A percentile compares a stretch with the other conserved stretches of the same genome.
phyloP scores from a whole-genome alignment of 2,329 filamentous ascomycete genomes.

The Ophiostoma quercus region DNA sequence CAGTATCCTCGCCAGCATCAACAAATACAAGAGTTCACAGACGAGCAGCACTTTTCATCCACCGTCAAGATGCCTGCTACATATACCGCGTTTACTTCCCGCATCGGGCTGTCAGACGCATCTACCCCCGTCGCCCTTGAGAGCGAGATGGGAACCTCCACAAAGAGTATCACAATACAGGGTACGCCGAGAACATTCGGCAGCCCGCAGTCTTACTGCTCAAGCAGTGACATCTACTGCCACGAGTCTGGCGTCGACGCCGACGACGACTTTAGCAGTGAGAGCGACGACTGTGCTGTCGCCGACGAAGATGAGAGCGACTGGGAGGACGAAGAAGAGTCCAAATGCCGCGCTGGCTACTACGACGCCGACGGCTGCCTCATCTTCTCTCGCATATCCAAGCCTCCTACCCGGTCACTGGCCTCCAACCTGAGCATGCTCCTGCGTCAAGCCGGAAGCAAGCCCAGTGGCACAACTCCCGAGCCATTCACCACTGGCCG shows the following conservation, averaged over 20 bases:
- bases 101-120: neutral
- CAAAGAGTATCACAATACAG: neutral
- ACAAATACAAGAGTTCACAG: neutral
- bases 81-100: slow-evolving; percentile 15
- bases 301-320: slow-evolving; percentile 10
- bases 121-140: neutral
- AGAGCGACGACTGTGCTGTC: slow-evolving; percentile 3
- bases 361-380: neutral
- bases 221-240: neutral
- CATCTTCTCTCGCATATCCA: neutral
- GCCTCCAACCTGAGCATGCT: slow-evolving; percentile 19
- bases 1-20: neutral
- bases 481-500: neutral
- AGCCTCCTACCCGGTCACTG: slow-evolving; percentile 15
- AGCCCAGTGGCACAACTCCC: neutral
- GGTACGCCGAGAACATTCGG: neutral
- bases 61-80: slow-evolving; percentile 1
- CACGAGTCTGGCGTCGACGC: neutral
- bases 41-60: neutral
- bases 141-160: neutral
- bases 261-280: neutral
- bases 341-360: neutral
- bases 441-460: slow-evolving; percentile 2
- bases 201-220: neutral
- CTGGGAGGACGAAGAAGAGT: slow-evolving; percentile 17